Evolutionary conservation across 2,329 filamentous ascomycete genomes (phyloP).

Genomic region (Celoporthe dispersa): DNA sequence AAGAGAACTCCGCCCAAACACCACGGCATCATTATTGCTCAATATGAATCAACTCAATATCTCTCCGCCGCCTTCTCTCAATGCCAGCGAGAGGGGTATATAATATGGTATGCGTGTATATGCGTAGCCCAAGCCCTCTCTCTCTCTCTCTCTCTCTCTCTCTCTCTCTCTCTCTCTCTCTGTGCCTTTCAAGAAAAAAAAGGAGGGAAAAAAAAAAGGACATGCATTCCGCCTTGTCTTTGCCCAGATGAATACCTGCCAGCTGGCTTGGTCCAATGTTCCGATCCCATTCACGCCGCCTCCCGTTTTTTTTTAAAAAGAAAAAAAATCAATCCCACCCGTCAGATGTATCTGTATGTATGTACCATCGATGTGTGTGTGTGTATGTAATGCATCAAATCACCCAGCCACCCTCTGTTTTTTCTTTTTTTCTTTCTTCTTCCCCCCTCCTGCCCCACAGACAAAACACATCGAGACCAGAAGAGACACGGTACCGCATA

Average conservation of each 20-base stretch:
- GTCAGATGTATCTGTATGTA: background rate
- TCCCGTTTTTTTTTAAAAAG: background rate
- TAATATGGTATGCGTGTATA: background rate
- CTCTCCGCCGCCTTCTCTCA: background rate
- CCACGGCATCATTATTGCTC: too few species aligned
- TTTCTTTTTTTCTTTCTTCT: background rate
- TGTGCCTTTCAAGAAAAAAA: too few species aligned
- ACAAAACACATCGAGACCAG: background rate
- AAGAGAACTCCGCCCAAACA: too few species aligned
- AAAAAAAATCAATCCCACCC: background rate
- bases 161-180: too few species aligned
- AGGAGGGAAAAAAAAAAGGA: too few species aligned
- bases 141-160: too few species aligned
- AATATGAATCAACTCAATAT: too few species aligned
- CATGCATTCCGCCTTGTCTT: too few species aligned
- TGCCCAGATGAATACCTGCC: too few species aligned
- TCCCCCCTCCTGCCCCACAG: background rate
- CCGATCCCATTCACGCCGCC: background rate
- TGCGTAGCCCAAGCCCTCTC: background rate
- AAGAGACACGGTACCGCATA: background rate
- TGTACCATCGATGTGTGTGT: background rate
- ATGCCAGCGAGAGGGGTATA: background rate
- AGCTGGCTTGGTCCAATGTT: background rate
- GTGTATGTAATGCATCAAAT: background rate
- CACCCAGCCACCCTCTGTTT: background rate